A percentile compares a stretch with the other conserved stretches of the same genome.
phyloP scores from a whole-genome alignment of 2,329 filamentous ascomycete genomes.

The Aspergillus spinulosporus region DNA sequence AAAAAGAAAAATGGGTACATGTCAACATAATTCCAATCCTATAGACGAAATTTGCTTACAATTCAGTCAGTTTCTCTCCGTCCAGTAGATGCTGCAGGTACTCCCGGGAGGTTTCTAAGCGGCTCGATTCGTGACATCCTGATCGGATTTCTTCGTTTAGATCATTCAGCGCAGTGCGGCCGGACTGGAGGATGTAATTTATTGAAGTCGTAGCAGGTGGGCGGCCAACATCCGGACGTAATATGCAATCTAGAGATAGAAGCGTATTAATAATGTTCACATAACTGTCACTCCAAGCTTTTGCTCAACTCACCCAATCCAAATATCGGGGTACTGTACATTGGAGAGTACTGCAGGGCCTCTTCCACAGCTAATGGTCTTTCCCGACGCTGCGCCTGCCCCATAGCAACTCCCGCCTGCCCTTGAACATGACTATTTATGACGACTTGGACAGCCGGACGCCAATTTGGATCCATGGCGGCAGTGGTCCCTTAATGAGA shows the following conservation, averaged over 20 bases:
- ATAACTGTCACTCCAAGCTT: conserved; percentile 9
- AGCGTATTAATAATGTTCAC: conserved; percentile 23
- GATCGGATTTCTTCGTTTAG: conserved; percentile 70
- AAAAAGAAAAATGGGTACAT: conserved; percentile 5
- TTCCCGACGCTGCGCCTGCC: conserved; percentile 29
- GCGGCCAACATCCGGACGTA: conserved; percentile 44
- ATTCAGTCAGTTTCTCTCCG: conserved; percentile 59
- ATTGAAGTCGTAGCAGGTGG: conserved; percentile 43
- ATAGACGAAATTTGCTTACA: conserved; percentile 33
- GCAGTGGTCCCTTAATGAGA: conserved; percentile 26
- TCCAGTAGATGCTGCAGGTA: conserved; percentile 74
- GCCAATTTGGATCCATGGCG: conserved; percentile 44
- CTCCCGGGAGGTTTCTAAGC: conserved; percentile 69
- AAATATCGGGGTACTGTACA: conserved; percentile 51
- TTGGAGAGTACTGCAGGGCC: conserved; percentile 51
- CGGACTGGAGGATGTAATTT: conserved; percentile 52
- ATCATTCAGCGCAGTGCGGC: conserved; percentile 59
- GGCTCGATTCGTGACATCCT: conserved; percentile 57
- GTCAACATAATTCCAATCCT: conserved; percentile 18
- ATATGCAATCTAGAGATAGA: conserved; percentile 39
- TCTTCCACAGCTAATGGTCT: conserved; percentile 48
- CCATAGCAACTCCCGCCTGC: conserved; percentile 28
- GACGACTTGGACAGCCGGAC: conserved; percentile 44
- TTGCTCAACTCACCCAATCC: conserved; percentile 40
- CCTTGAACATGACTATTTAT: conserved; percentile 39